phyloP scores from a whole-genome alignment of 352 stramenopile species.

The Pythium vanterpoolii region DNA sequence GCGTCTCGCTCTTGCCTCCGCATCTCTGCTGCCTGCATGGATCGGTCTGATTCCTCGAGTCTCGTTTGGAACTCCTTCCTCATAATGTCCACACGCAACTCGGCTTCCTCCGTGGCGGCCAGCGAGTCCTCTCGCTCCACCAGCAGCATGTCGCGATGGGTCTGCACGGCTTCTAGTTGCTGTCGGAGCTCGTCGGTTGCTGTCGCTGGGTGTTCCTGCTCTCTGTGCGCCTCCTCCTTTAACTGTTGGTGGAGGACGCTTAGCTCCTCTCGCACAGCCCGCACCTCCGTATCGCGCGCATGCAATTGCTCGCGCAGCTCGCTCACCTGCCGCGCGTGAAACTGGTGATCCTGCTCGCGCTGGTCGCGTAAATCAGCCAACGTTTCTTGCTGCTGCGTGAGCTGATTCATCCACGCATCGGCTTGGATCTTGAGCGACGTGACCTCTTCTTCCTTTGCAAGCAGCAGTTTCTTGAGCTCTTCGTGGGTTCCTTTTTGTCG shows the following conservation, averaged over 20 bases:
- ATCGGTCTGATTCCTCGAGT: background rate
- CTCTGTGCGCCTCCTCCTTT: background rate
- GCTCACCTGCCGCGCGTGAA: slow-evolving; percentile 7
- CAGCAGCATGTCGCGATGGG: slow-evolving; percentile 12
- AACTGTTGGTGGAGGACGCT: slow-evolving; percentile 17
- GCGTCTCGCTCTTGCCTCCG: background rate
- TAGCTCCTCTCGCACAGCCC: slow-evolving; percentile 22
- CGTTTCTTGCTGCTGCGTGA: slow-evolving; percentile 29
- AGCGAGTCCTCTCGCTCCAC: slow-evolving; percentile 6
- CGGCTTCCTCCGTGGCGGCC: background rate
- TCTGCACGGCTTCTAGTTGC: slow-evolving; percentile 8
- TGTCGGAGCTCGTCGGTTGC: slow-evolving; percentile 11
- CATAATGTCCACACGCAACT: background rate
- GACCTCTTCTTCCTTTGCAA: slow-evolving; percentile 43
- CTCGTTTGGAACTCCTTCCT: background rate
- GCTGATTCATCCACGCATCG: slow-evolving; percentile 27
- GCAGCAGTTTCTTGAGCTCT: slow-evolving; percentile 40
- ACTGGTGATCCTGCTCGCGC: slow-evolving; percentile 13
- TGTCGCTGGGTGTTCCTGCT: slow-evolving; percentile 7
- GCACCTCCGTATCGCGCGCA: background rate
- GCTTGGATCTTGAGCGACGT: slow-evolving; percentile 31
- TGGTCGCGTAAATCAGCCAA: slow-evolving; percentile 12
- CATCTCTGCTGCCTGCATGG: background rate
- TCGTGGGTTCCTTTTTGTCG: slow-evolving; percentile 39
- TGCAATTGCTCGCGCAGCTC: slow-evolving; percentile 19